Evolutionary conservation across 169 alveolate species (phyloP).

Genomic region (Cryptosporidium felis): DNA sequence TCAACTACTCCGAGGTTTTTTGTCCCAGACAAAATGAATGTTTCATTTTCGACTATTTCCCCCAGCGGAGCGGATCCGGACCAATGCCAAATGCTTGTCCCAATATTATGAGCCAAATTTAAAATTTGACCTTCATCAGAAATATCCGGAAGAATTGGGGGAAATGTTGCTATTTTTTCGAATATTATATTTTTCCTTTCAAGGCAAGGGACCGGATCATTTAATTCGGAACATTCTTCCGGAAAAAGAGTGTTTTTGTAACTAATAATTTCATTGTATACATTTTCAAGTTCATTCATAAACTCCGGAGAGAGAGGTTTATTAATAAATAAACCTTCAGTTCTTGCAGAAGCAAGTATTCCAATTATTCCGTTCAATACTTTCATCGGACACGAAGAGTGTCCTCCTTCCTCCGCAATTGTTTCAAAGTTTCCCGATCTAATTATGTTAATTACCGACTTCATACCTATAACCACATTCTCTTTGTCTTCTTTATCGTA

Average conservation of each 20-base stretch:
- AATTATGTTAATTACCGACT: conserved; percentile 71
- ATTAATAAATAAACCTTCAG: conserved; percentile 4
- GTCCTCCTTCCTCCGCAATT: conserved; percentile 64
- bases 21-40: conserved; percentile 34
- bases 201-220: conserved; percentile 19
- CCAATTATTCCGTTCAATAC: conserved; percentile 54
- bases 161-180: conserved; percentile 70
- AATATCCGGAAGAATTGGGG: conserved; percentile 63
- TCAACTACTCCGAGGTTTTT: conserved; percentile 52
- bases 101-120: conserved; percentile 48
- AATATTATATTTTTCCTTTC: conserved; percentile 4
- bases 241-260: conserved; percentile 34
- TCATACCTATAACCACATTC: conserved; percentile 76
- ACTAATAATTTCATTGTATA: not conserved
- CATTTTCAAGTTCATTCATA: conserved; percentile 43
- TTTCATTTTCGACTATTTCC: conserved; percentile 56
- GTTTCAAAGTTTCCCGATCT: conserved; percentile 74
- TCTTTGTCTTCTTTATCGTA: conserved; percentile 73
- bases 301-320: conserved; percentile 54
- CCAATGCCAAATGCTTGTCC: conserved; percentile 72
- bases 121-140: conserved; percentile 25
- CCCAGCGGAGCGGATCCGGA: conserved; percentile 65
- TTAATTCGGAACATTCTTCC: not conserved
- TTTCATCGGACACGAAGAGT: conserved; percentile 44
- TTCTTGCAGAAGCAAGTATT: conserved; percentile 40